phyloP scores from a whole-genome alignment of 225 moss, liverwort and hornwort genomes.

The Pleurozium schreberi region DNA sequence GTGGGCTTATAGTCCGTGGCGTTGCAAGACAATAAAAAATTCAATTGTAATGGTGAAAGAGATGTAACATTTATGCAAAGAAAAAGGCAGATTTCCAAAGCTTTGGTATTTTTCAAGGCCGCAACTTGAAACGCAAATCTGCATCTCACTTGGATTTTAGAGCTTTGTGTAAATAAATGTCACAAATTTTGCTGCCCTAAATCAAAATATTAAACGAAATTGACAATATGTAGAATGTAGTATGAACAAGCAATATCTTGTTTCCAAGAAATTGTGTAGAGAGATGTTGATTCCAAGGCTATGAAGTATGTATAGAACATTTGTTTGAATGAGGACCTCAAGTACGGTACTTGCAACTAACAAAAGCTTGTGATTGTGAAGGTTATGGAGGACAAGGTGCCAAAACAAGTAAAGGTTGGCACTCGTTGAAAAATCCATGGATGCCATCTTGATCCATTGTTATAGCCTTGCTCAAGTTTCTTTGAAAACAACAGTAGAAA shows the following conservation, averaged over 20 bases:
- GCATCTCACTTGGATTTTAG: not conserved
- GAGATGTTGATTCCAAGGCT: not conserved
- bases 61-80: not conserved
- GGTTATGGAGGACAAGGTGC: constrained; percentile 90
- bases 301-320: not conserved
- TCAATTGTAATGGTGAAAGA: too few relatives aligned
- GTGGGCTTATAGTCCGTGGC: too few relatives aligned
- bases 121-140: not conserved
- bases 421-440: constrained; percentile 37
- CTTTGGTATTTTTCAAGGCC: not conserved
- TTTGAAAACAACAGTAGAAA: not conserved
- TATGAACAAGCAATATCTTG: not conserved
- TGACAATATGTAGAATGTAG: too few relatives aligned
- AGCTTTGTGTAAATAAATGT: not conserved
- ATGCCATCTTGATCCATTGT: constrained; percentile 6
- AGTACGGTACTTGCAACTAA: not conserved
- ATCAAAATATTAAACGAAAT: not conserved
- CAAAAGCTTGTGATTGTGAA: constrained; percentile 11
- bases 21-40: too few relatives aligned
- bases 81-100: not conserved
- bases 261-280: not conserved
- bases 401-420: constrained; percentile 80
- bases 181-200: not conserved
- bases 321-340: not conserved
- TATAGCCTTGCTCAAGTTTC: not conserved